Percentiles rank a stretch among this genome's conserved stretches.
These are phyloP conservation scores for Williopsis jadinii DNA, from an alignment of 1,139 yeast genomes.

Conservation along the genomic window DNA sequence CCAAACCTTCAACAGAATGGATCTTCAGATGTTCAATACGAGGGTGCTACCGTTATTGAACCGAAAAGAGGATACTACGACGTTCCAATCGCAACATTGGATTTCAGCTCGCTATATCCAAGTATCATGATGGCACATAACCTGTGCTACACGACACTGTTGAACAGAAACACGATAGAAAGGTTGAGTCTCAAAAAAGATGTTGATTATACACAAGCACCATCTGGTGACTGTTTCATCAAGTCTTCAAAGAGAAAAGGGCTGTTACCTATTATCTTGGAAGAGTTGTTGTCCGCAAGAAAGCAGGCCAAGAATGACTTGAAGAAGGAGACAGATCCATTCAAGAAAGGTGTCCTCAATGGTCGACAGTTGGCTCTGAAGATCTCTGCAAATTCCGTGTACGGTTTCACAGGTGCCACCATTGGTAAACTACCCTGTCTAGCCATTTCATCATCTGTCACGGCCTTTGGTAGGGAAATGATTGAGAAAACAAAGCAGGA, in stretches of 20 bases:
- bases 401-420: slow-evolving; percentile 99
- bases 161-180: slow-evolving; percentile 63
- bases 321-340: slow-evolving; percentile 91
- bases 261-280: slow-evolving; percentile 82
- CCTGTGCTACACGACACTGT: slow-evolving; percentile 85
- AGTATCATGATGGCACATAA: slow-evolving; percentile 99
- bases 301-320: slow-evolving; percentile 87
- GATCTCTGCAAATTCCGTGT: slow-evolving; percentile 95
- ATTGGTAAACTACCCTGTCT: slow-evolving; percentile 95
- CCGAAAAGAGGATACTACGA: slow-evolving; percentile 94
- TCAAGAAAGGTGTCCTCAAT: slow-evolving; percentile 85
- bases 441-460: slow-evolving; percentile 91
- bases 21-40: slow-evolving; percentile 76
- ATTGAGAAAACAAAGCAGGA: slow-evolving; percentile 85
- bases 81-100: slow-evolving; percentile 95
- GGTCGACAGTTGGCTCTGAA: slow-evolving; percentile 97
- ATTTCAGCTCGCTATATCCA: slow-evolving; percentile 96
- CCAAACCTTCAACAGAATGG: slow-evolving; percentile 89
- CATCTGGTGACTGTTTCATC: slow-evolving; percentile 92
- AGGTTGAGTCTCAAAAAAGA: slow-evolving; percentile 56
- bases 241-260: slow-evolving; percentile 69
- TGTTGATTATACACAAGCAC: slow-evolving; percentile 79
- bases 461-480: slow-evolving; percentile 96
- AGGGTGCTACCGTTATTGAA: slow-evolving; percentile 98
- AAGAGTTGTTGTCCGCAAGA: slow-evolving; percentile 86